Conservation (phyloP, 2,329 filamentous ascomycete genomes). For the Bisporella sp. region DNA sequence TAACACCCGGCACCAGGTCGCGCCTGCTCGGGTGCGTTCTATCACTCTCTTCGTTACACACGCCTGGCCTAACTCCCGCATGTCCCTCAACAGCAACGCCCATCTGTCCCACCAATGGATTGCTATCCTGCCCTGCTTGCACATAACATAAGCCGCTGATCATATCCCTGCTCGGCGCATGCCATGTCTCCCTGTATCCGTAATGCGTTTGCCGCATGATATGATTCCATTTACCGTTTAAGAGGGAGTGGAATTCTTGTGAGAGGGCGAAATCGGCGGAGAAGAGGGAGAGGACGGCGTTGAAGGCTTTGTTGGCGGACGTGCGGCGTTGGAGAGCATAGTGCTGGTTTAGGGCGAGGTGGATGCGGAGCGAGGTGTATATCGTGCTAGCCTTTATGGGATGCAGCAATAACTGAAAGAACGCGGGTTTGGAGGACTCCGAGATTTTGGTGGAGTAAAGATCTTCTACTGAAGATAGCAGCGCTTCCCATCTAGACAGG, state of each 20-base stretch:
- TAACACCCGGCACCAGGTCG: slow-evolving; percentile 25
- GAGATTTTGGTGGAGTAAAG: slow-evolving; percentile 43
- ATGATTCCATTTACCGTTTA: slow-evolving; percentile 52
- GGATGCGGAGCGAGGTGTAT: slow-evolving; percentile 43
- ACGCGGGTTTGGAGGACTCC: slow-evolving; percentile 42
- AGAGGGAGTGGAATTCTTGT: slow-evolving; percentile 44
- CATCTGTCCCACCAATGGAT: slow-evolving; percentile 38
- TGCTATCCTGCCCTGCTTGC: slow-evolving; percentile 44
- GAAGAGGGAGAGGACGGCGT: slow-evolving; percentile 43
- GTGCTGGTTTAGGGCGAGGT: slow-evolving; percentile 42
- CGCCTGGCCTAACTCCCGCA: slow-evolving; percentile 26
- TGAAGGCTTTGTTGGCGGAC: slow-evolving; percentile 44
- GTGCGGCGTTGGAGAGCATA: slow-evolving; percentile 48
- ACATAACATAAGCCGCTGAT: slow-evolving; percentile 54
- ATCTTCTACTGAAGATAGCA: slow-evolving; percentile 43
- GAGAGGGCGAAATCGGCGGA: slow-evolving; percentile 49
- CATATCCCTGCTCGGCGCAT: slow-evolving; percentile 63
- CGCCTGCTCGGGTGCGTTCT: slow-evolving; percentile 35
- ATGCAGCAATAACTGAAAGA: slow-evolving; percentile 55
- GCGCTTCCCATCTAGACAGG: slow-evolving; percentile 42
- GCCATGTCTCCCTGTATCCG: slow-evolving; percentile 48
- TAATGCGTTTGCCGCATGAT: slow-evolving; percentile 52
- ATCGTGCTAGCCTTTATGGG: slow-evolving; percentile 48
- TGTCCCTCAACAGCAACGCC: slow-evolving; percentile 40
- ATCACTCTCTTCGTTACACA: slow-evolving; percentile 47